Percentiles rank a stretch among this genome's conserved stretches.
Conservation (phyloP, 2,329 filamentous ascomycete species). For the Apiospora phragmitis region DNA sequence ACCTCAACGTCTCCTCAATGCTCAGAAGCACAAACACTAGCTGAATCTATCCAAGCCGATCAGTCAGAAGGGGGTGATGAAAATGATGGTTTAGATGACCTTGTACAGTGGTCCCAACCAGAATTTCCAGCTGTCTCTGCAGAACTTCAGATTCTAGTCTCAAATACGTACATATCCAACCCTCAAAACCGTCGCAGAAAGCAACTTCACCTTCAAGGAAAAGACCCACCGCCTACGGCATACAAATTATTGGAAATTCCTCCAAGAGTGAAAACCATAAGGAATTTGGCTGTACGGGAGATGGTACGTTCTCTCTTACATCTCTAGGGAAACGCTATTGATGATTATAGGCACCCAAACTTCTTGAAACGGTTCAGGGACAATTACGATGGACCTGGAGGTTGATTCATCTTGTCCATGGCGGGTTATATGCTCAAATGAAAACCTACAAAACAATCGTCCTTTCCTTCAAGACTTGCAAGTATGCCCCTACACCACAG, state of each 20-base stretch:
- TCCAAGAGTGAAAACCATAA: background rate
- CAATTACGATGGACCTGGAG: background rate
- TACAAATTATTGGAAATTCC: background rate
- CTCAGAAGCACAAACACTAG: no score
- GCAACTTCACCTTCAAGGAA: background rate
- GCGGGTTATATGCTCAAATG: no score
- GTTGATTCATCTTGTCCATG: no score
- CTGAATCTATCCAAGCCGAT: background rate
- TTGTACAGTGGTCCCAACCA: background rate
- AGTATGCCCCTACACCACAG: no score
- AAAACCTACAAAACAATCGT: no score
- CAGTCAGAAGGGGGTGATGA: no score
- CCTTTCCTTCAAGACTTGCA: no score
- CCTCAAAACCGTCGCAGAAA: background rate
- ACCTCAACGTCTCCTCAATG: no score
- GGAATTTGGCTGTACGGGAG: background rate
- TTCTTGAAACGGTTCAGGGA: background rate
- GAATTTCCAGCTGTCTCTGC: background rate
- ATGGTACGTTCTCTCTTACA: background rate
- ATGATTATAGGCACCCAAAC: background rate
- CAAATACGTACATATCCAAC: background rate
- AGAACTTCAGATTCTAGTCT: background rate
- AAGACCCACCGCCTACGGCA: background rate
- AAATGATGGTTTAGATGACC: background rate
- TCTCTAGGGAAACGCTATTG: background rate